These are phyloP conservation scores for Umbelopsis isabellina DNA, from an alignment of 192 early-diverging fungal genomes.

Conservation along the genomic window DNA sequence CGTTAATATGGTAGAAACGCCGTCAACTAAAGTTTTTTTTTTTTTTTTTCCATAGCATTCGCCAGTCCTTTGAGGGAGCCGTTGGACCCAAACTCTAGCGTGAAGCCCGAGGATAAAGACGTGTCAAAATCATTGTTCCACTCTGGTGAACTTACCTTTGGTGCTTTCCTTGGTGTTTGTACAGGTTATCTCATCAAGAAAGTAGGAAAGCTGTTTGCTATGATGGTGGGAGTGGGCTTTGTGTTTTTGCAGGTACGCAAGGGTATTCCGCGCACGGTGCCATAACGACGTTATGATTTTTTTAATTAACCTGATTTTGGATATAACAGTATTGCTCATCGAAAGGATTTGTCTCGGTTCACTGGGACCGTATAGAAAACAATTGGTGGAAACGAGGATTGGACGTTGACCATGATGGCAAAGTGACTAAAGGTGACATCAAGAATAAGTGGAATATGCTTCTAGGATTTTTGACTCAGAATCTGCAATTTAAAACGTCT, in stretches of 20 bases:
- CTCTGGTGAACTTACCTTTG: conserved; percentile 50
- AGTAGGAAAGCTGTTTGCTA: conserved; percentile 49
- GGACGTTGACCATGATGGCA: conserved; percentile 48
- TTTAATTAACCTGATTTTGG: background rate
- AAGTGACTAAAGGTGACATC: conserved; percentile 40
- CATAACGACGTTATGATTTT: background rate
- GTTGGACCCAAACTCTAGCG: background rate
- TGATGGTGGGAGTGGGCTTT: conserved; percentile 48
- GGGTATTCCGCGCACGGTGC: background rate
- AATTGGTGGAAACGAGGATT: conserved; percentile 37
- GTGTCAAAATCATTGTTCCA: conserved; percentile 34
- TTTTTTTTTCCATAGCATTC: background rate
- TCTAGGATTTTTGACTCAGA: conserved; percentile 45
- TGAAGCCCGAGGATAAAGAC: background rate
- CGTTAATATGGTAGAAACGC: background rate
- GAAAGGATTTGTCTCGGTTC: conserved; percentile 46
- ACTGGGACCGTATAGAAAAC: conserved; percentile 45
- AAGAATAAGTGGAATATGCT: conserved; percentile 38
- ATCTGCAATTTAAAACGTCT: conserved; percentile 57
- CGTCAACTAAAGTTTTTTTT: background rate
- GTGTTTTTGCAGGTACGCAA: conserved; percentile 44
- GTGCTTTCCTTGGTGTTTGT: conserved; percentile 49
- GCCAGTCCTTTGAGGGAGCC: background rate
- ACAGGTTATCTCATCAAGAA: conserved; percentile 56
- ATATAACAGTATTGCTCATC: conserved; percentile 33